Evolutionary conservation across 2,329 filamentous ascomycete species (phyloP).

Genomic region (Botrytis squamosa): DNA sequence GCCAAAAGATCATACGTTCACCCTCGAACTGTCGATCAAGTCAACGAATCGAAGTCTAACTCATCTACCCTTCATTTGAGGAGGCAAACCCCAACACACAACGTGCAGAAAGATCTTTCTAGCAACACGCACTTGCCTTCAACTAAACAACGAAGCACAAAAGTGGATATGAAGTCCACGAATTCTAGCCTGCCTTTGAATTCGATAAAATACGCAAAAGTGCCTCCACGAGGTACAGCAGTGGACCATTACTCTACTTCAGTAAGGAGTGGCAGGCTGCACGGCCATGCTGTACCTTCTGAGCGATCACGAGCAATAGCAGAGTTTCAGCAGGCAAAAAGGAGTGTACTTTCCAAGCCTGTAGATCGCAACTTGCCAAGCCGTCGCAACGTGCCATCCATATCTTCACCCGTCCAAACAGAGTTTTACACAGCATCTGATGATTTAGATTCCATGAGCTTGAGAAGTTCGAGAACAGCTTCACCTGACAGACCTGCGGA

Average conservation of each 20-base stretch:
- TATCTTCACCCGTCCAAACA: neutral
- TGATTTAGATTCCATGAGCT: neutral
- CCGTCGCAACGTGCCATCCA: neutral
- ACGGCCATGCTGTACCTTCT: slow-evolving; percentile 5
- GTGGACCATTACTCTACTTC: neutral
- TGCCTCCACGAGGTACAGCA: neutral
- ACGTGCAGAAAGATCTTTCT: neutral
- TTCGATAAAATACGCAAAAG: neutral
- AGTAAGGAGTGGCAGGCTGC: neutral
- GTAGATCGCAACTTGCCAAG: neutral
- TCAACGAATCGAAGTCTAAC: neutral
- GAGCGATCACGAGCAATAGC: slow-evolving; percentile 7
- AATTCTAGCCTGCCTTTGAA: neutral
- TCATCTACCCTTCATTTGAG: neutral
- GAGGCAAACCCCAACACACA: neutral
- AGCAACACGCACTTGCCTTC: neutral
- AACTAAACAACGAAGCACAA: neutral
- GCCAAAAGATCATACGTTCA: neutral
- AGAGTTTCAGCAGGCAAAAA: neutral
- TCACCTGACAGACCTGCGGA: neutral
- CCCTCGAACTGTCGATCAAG: neutral
- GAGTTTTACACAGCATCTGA: neutral
- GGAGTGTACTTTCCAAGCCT: neutral
- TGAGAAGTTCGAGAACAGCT: slow-evolving; percentile 8
- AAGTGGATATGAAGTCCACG: neutral